Base-by-base conservation (phyloP, 2,329 filamentous ascomycete species). In the Fusarium miscanthi region DNA sequence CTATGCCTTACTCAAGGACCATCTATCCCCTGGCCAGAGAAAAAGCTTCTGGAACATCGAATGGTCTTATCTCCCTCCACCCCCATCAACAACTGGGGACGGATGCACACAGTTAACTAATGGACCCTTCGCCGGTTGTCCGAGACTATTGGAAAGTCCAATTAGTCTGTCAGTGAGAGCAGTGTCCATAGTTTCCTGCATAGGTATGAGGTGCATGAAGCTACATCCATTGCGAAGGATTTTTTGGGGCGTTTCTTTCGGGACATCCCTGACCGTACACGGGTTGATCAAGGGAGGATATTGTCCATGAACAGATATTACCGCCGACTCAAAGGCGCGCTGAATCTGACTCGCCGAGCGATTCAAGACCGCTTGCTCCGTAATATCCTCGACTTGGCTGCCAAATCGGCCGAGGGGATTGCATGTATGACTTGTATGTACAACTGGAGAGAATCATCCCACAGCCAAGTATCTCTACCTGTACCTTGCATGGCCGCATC, bases 21-120 rank as follows among this genome's bases (percentile, higher is more conserved):
- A 14, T 25, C 27, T 31, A 25, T 41, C 30, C 46, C 68, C 54
- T 66, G 59, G 45, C 64, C 38, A 38, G 53, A 72, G 74, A 70
- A 62, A 76, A 71, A 63, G 65, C 62, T 76, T 77, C 74, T 76
- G 64, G 75, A 76, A 77, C 61, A 71, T 73, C 63, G 54, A 61
- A 68, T 73, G 72, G 66, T 61, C 66, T 77, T 67, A 76, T 74
- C 63, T 74, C 65, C 68, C 58, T 72, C 70, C 68, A 67, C 57
- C 58, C 33, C 33, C 43, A 41, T 37, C 57, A 37, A 14, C 46
- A 59, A 33, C 57, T 57, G 42, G 59, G 41, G 46, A 59, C 62
- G 42, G 49, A 49, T 65, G 40, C 51, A 58, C 30, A 58, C 25
- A 52, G 42, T 37, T 27, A 40, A 25, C 45, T 45, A 48, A 63